Conservation (phyloP, 2,329 filamentous ascomycete species). For the Aspergillus pseudoterreus region DNA sequence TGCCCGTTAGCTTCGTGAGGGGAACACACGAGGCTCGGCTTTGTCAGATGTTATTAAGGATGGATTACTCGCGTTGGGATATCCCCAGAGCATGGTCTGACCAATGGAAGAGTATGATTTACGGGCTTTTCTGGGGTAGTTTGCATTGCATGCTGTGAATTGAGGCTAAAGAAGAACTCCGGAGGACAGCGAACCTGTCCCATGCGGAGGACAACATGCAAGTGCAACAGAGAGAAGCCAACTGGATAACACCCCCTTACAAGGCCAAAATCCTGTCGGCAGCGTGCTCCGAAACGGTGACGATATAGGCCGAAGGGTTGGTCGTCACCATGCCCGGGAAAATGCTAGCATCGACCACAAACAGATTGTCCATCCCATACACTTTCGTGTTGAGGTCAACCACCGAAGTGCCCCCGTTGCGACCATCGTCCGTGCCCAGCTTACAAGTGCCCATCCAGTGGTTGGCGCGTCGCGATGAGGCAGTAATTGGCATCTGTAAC, state of each 20-base stretch:
- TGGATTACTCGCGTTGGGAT: not conserved
- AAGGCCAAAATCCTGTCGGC: slow-evolving; percentile 12
- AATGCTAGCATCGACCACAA: slow-evolving; percentile 14
- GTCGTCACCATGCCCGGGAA: slow-evolving; percentile 14
- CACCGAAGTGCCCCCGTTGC: slow-evolving; percentile 12
- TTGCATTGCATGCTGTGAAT: not conserved
- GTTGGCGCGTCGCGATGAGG: slow-evolving; percentile 2
- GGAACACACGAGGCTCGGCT: not conserved
- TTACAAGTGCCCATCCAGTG: slow-evolving; percentile 16
- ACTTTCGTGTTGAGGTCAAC: slow-evolving; percentile 17
- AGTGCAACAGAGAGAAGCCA: not conserved
- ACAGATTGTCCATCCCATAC: slow-evolving; percentile 12
- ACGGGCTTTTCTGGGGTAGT: not conserved
- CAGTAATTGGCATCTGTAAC: slow-evolving; percentile 3
- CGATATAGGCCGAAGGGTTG: slow-evolving; percentile 15
- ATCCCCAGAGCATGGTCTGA: not conserved
- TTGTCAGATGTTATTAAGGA: slow-evolving; percentile 1
- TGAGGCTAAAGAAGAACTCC: not conserved
- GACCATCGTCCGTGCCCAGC: slow-evolving; percentile 17
- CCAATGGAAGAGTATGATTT: not conserved
- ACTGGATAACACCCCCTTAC: not conserved
- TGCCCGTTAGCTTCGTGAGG: not conserved
- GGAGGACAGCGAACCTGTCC: not conserved
- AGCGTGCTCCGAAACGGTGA: slow-evolving; percentile 11
- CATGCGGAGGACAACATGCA: not conserved